Evolutionary conservation across 2,329 filamentous ascomycete genomes (phyloP).

Genomic region (Aspergillus sp.): DNA sequence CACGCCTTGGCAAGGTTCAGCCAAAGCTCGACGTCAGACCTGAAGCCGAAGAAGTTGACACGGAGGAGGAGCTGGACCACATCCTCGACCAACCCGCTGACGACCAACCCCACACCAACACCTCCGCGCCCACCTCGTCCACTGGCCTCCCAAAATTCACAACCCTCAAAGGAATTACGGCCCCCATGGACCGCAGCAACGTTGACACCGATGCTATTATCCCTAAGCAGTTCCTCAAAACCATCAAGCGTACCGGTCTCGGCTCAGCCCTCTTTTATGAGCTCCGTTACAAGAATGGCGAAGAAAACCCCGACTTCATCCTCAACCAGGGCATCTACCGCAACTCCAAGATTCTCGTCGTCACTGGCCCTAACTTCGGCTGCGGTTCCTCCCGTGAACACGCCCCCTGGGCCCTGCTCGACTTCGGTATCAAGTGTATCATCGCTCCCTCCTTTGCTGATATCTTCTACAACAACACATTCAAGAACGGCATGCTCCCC

Average conservation of each 20-base stretch:
- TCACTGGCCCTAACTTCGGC: constrained; percentile 91
- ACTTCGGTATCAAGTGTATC: constrained; percentile 93
- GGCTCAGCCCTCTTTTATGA: constrained; percentile 84
- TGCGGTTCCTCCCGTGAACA: constrained; percentile 92
- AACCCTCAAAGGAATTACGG: constrained; percentile 80
- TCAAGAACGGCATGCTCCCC: constrained; percentile 99
- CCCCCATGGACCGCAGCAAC: constrained; percentile 82
- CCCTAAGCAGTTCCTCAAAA: constrained; percentile 98
- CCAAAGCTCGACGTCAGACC: constrained; percentile 62
- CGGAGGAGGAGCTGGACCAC: constrained; percentile 63
- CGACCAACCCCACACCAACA: constrained; percentile 64
- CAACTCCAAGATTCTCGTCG: constrained; percentile 81
- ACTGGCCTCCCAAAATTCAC: constrained; percentile 81
- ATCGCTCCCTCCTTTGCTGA: constrained; percentile 86
- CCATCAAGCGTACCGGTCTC: constrained; percentile 95
- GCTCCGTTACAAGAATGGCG: constrained; percentile 75
- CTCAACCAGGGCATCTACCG: constrained; percentile 90
- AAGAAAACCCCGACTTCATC: constrained; percentile 77
- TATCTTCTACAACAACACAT: constrained; percentile 99
- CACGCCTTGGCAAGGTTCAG: constrained; percentile 50
- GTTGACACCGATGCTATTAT: constrained; percentile 99
- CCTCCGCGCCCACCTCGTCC: constrained; percentile 42
- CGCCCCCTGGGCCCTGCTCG: constrained; percentile 92
- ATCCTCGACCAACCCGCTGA: constrained; percentile 65
- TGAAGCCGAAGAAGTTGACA: constrained; percentile 57